Conservation (phyloP, 768 basidiomycete genomes). For the Boletus patriciae region DNA sequence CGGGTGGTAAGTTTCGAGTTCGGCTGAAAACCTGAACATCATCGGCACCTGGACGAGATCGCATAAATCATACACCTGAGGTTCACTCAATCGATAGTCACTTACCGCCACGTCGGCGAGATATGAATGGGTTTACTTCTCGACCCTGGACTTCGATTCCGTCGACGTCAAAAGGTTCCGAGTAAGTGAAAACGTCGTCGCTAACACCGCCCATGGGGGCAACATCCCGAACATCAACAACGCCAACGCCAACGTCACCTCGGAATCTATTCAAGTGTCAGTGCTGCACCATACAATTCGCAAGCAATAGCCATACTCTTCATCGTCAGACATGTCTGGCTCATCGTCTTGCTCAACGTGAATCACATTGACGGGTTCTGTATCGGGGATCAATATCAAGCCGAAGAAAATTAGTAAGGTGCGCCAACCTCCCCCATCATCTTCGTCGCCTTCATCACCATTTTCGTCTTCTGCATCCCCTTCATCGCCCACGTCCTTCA, state of each 20-base stretch:
- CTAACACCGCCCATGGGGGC: constrained; percentile 29
- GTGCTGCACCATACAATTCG: neutral
- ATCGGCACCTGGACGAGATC: constrained; percentile 43
- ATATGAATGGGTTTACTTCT: constrained; percentile 41
- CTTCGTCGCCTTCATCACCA: constrained; percentile 52
- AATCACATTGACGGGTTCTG: constrained; percentile 57
- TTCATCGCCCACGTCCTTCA: constrained; percentile 56
- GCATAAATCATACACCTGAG: neutral
- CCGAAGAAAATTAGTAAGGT: neutral
- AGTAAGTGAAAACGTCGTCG: constrained; percentile 57
- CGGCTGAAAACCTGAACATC: constrained; percentile 65
- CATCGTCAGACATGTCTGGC: constrained; percentile 66
- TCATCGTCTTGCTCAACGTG: constrained; percentile 63
- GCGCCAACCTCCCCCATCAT: constrained; percentile 24
- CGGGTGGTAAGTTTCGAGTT: constrained; percentile 47
- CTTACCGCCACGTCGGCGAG: constrained; percentile 51
- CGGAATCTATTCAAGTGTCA: constrained; percentile 37
- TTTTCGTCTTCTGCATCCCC: constrained; percentile 60
- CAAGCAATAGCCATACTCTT: constrained; percentile 47
- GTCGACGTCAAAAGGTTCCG: constrained; percentile 50
- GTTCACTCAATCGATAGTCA: neutral
- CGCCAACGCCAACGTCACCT: constrained; percentile 41
- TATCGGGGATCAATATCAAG: constrained; percentile 8
- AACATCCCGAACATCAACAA: constrained; percentile 38
- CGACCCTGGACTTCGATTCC: constrained; percentile 46